A percentile compares a stretch with the other conserved stretches of the same genome.
These are phyloP conservation scores for Mycena filopes DNA, from an alignment of 768 basidiomycete species.

Conservation along the genomic window DNA sequence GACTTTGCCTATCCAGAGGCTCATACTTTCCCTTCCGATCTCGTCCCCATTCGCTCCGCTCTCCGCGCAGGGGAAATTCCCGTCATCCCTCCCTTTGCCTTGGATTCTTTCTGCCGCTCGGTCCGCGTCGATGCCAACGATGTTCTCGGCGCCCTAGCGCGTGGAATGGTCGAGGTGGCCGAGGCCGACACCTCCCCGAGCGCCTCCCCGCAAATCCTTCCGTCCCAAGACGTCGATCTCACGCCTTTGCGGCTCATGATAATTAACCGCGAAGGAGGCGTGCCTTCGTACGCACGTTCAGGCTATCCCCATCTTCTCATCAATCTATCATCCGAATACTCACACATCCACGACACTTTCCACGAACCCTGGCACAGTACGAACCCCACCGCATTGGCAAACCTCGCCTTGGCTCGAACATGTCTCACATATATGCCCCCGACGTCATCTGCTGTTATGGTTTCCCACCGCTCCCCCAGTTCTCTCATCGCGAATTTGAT, in stretches of 20 bases:
- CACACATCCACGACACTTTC: conserved; percentile 89
- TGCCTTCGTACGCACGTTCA: conserved; percentile 95
- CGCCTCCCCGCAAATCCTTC: conserved; percentile 47
- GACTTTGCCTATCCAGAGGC: conserved; percentile 69
- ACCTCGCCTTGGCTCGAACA: conserved; percentile 84
- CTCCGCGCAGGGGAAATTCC: conserved; percentile 96
- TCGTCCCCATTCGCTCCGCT: conserved; percentile 87
- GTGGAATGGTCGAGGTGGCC: conserved; percentile 79
- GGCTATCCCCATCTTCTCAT: conserved; percentile 96
- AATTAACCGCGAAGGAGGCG: conserved; percentile 95
- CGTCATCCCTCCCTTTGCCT: conserved; percentile 91
- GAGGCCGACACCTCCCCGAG: conserved; percentile 42
- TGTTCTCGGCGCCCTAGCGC: conserved; percentile 86
- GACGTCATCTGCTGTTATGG: conserved; percentile 94
- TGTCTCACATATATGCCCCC: conserved; percentile 95
- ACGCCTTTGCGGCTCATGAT: conserved; percentile 97
- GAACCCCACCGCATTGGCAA: conserved; percentile 88
- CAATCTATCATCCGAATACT: conserved; percentile 89
- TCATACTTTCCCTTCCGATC: conserved; percentile 82
- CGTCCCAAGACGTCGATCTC: conserved; percentile 74
- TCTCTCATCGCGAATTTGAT: conserved; percentile 97
- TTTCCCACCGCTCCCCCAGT: conserved; percentile 95
- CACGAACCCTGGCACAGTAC: conserved; percentile 76
- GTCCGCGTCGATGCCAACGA: conserved; percentile 89
- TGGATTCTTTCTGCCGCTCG: conserved; percentile 91